These are phyloP conservation scores for Coemansia sp. DNA, from an alignment of 192 early-diverging fungal genomes.

Conservation along the genomic window DNA sequence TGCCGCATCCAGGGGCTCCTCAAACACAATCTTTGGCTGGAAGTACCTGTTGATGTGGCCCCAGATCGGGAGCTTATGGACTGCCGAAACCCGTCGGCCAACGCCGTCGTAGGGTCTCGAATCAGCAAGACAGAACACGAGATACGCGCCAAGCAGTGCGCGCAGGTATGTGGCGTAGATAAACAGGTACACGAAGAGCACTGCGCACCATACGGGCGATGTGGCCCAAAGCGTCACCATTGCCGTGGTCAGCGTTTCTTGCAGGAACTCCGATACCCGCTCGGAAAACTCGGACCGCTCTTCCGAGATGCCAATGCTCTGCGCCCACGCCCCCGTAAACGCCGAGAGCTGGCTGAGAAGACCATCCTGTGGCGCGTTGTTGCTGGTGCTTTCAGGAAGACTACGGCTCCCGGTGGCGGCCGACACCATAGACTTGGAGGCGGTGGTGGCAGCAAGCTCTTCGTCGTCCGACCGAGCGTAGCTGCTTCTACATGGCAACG, in stretches of 20 bases:
- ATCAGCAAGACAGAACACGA: constrained; percentile 76
- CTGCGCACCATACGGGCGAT: constrained; percentile 38
- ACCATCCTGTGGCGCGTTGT: constrained; percentile 1
- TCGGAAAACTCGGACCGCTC: constrained; percentile 23
- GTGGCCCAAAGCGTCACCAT: constrained; percentile 49
- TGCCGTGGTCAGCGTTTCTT: constrained; percentile 38
- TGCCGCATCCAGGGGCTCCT: constrained; percentile 77
- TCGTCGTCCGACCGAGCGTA: neutral
- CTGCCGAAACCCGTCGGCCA: constrained; percentile 60
- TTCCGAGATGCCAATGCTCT: constrained; percentile 15
- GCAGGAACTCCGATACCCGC: constrained; percentile 21
- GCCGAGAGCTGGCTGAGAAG: constrained; percentile 3
- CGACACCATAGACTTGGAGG: neutral
- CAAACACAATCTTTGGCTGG: constrained; percentile 77
- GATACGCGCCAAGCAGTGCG: constrained; percentile 69
- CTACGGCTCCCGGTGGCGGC: neutral
- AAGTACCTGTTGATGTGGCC: constrained; percentile 79
- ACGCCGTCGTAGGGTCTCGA: constrained; percentile 74
- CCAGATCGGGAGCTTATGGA: constrained; percentile 67
- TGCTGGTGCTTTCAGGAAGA: neutral
- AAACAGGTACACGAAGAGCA: constrained; percentile 66
- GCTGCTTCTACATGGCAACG: neutral
- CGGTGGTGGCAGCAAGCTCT: neutral
- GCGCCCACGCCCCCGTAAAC: constrained; percentile 7
- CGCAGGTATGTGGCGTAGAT: constrained; percentile 56